phyloP scores from a whole-genome alignment of 1,284 basidiomycete species.

The Leccinum holopus region DNA sequence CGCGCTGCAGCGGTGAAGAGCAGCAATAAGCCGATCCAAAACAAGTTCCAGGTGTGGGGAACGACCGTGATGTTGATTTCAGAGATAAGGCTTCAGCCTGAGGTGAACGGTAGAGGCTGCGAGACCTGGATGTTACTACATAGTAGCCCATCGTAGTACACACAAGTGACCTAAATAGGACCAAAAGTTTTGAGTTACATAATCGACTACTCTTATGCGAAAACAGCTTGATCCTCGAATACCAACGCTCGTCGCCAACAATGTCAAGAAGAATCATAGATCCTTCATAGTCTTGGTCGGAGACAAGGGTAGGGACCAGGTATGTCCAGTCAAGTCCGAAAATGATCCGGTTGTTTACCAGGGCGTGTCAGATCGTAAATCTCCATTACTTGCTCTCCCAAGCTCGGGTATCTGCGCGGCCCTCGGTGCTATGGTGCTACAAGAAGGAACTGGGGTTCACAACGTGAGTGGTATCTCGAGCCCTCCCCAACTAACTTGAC shows the following conservation, averaged over 20 bases:
- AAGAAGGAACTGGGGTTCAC: conserved; percentile 97
- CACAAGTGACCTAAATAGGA: neutral
- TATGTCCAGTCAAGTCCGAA: conserved; percentile 32
- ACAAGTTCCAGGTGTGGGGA: too few species aligned
- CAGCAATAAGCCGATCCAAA: too few species aligned
- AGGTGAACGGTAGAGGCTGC: too few species aligned
- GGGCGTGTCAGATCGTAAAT: conserved; percentile 78
- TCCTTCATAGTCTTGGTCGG: conserved; percentile 98
- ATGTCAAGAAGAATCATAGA: conserved; percentile 90
- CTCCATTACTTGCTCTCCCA: conserved; percentile 94
- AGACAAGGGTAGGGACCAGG: conserved; percentile 93
- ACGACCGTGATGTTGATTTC: too few species aligned
- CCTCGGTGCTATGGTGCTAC: conserved; percentile 95
- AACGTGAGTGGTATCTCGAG: conserved; percentile 49
- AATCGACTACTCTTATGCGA: neutral
- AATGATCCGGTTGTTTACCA: neutral
- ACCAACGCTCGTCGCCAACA: conserved; percentile 89
- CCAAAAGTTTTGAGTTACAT: neutral
- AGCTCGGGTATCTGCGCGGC: conserved; percentile 84
- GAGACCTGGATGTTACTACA: too few species aligned
- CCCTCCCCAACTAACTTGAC: neutral
- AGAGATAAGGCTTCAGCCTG: too few species aligned
- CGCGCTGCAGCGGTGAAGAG: too few species aligned
- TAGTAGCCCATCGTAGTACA: neutral
- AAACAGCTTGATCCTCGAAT: conserved; percentile 86